Base-by-base conservation (phyloP, 257 asterid species). In the Dorcoceras hygrometricum region DNA sequence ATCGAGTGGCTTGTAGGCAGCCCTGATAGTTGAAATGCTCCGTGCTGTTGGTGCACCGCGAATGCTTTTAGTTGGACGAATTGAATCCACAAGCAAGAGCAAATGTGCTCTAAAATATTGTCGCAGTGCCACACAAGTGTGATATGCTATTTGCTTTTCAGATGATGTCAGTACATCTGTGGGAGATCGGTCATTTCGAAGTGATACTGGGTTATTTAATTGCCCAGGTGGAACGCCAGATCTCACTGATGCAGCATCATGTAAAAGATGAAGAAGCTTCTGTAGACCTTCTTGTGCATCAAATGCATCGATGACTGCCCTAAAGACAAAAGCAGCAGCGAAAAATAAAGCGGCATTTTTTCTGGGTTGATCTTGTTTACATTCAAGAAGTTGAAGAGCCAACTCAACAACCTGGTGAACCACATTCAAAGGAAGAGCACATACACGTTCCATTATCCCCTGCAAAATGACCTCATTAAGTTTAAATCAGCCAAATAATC, bases 391-490 rank as follows among this genome's bases (percentile, higher is more conserved):
- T 72, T 90, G 90, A 79, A 94, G 99, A 59, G 89, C 95, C 79
- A 90, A 77, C 82, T 84, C 93, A 69, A 94, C 96, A 72, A 88
- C 70, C 76, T 90, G 96, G 64, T 87, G 86, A 57, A 90, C 95
- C 57, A 90, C 73, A 79, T 75, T 79, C 51, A 93, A 82, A 60
- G 99, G 97, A 74, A 88, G 95, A 53, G 96, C 93, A 74, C 97
- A 94, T 43, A 94, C 96, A 39, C 99, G 99, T 73, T 94, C 99
- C 99, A 94, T 94, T 80, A 94, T 87, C 65, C 95, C 99, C 97
- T 93, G 79, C 34, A 79, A 64, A 50, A 59, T 32, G 10, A 78
- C 43, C 29, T 32, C 22, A 31, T 43, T 12, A 29, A 57, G 58
- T 72, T 26, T 66, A 71, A 70, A n/a, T 26, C 34, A 24, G 60